These are phyloP conservation scores for Sindora glabra DNA, from an alignment of 306 rosid species.

Conservation along the genomic window DNA sequence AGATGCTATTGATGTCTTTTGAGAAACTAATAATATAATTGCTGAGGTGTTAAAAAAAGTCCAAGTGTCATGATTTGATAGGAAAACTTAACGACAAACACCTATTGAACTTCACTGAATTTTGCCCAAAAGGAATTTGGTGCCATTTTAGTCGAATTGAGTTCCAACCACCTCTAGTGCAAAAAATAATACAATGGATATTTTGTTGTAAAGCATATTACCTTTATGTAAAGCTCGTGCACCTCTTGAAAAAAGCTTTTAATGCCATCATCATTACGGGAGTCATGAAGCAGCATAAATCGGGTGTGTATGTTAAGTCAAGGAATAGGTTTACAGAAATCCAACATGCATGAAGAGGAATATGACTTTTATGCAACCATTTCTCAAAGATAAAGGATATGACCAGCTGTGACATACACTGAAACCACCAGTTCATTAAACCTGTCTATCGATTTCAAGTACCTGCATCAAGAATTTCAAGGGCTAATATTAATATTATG, in stretches of 20 bases:
- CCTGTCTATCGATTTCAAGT: constrained; percentile 85
- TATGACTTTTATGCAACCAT: not conserved
- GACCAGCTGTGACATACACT: constrained; percentile 95
- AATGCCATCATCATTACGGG: constrained; percentile 94
- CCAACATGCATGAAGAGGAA: not conserved
- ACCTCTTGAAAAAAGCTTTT: constrained; percentile 98
- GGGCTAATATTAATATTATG: not conserved
- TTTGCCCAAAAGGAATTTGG: too few species aligned
- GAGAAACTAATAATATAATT: too few species aligned
- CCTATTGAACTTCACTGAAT: too few species aligned
- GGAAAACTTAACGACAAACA: too few species aligned
- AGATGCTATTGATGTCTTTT: too few species aligned
- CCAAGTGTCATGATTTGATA: too few species aligned
- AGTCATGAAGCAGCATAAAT: constrained; percentile 89
- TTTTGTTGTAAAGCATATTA: constrained; percentile 14
- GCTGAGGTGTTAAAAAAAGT: too few species aligned
- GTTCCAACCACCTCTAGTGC: too few species aligned
- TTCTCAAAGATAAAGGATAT: constrained; percentile 54
- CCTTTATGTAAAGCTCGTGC: constrained; percentile 96
- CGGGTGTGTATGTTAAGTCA: constrained; percentile 74
- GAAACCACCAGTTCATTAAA: constrained; percentile 89
- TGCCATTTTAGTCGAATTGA: too few species aligned
- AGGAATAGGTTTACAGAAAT: constrained; percentile 32
- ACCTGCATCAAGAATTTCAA: constrained; percentile 54
- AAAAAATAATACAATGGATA: not conserved